phyloP scores from a whole-genome alignment of 2,329 filamentous ascomycete genomes.

The Sphaerostilbella broomeana region DNA sequence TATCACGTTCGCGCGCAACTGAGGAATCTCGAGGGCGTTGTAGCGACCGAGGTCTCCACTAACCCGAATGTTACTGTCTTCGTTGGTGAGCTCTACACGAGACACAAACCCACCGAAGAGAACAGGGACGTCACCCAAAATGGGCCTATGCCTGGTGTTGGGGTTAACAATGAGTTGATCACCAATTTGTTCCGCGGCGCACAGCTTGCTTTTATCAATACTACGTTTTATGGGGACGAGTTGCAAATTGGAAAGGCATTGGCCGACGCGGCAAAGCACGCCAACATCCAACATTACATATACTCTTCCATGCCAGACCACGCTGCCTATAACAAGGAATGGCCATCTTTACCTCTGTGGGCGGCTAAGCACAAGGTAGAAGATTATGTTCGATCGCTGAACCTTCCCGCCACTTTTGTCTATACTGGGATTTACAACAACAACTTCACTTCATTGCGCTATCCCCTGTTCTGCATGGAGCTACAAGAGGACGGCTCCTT shows the following conservation, averaged over 20 bases:
- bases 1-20: constrained; percentile 91
- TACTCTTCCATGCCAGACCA: constrained; percentile 98
- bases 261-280: constrained; percentile 80
- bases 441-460: constrained; percentile 90
- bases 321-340: constrained; percentile 65
- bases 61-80: constrained; percentile 69
- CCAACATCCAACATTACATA: constrained; percentile 82
- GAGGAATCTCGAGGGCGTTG: constrained; percentile 76
- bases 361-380: constrained; percentile 88
- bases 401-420: constrained; percentile 82
- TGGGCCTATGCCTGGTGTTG: constrained; percentile 55
- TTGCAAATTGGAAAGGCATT: constrained; percentile 80
- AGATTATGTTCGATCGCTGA: constrained; percentile 78
- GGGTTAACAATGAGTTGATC: constrained; percentile 68
- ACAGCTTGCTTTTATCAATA: constrained; percentile 94
- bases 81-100: constrained; percentile 57
- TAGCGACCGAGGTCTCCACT: constrained; percentile 76
- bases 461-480: constrained; percentile 94
- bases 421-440: constrained; percentile 99
- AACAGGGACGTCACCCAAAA: constrained; percentile 61
- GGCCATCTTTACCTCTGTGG: constrained; percentile 87
- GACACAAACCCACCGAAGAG: constrained; percentile 42
- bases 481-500: constrained; percentile 79
- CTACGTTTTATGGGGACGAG: constrained; percentile 94
- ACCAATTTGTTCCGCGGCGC: constrained; percentile 73